Evolutionary conservation across 805 yeast genomes (phyloP).

Genomic region (Citeromyces matritensis): DNA sequence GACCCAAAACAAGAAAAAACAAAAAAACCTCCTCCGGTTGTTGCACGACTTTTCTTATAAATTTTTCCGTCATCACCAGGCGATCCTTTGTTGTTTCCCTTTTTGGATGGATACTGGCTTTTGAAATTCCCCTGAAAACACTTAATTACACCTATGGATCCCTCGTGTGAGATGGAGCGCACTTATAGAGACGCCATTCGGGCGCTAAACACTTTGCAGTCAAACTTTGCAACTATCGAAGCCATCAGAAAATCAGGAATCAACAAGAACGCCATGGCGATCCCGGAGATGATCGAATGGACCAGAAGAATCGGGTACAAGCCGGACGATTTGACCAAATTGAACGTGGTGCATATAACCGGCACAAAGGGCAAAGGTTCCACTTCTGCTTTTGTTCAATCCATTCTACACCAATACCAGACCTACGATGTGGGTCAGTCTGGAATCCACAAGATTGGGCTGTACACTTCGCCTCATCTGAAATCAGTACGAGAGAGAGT

Average conservation of each 20-base stretch:
- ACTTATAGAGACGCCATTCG: constrained; percentile 56
- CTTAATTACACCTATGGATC: too few relatives aligned
- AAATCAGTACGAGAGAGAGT: constrained; percentile 88
- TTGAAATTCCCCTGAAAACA: too few relatives aligned
- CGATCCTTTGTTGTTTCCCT: too few relatives aligned
- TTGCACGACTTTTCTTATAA: too few relatives aligned
- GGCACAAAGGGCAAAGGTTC: constrained; percentile 99
- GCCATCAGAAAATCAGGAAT: constrained; percentile 62
- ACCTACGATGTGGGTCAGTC: constrained; percentile 4
- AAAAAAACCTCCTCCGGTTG: too few relatives aligned
- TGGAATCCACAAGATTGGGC: constrained; percentile 51
- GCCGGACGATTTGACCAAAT: constrained; percentile 50
- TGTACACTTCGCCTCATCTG: constrained; percentile 94
- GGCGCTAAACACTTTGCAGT: constrained; percentile 76
- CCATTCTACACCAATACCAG: constrained; percentile 57
- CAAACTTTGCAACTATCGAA: constrained; percentile 83
- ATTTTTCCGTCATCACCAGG: too few relatives aligned
- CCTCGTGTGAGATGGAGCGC: too few relatives aligned
- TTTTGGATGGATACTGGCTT: too few relatives aligned
- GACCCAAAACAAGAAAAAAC: too few relatives aligned
- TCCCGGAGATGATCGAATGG: constrained; percentile 83
- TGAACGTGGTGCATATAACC: constrained; percentile 82
- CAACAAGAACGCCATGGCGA: constrained; percentile 47
- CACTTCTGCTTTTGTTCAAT: constrained; percentile 86
- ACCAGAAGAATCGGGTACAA: constrained; percentile 51